Evolutionary conservation across 148 eudicot genomes (phyloP).

Genomic region (Nepenthes gracilis): DNA sequence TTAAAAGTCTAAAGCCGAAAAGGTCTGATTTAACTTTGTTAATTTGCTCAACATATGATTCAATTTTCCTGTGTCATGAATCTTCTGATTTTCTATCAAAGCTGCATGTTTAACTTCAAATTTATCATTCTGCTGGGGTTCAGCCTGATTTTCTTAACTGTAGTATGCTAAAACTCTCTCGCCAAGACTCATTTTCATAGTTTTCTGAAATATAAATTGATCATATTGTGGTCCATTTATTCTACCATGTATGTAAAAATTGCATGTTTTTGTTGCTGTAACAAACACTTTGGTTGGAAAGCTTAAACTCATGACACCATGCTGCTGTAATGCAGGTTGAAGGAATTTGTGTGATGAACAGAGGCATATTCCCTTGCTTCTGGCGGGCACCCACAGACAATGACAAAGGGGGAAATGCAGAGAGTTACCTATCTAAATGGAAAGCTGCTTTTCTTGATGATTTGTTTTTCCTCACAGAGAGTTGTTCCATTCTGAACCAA

Average conservation of each 20-base stretch:
- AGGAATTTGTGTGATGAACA: slow-evolving; percentile 54
- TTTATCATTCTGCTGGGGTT: too few species aligned
- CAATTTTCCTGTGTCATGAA: too few species aligned
- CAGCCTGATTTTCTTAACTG: too few species aligned
- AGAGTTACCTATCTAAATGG: slow-evolving; percentile 75
- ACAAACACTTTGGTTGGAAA: not conserved
- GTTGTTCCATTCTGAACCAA: slow-evolving; percentile 31
- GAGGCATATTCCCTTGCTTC: slow-evolving; percentile 76
- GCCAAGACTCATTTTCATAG: too few species aligned
- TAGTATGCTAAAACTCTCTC: too few species aligned
- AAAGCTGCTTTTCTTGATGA: slow-evolving; percentile 60
- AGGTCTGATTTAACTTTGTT: too few species aligned
- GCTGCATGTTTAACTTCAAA: too few species aligned
- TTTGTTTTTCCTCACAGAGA: slow-evolving; percentile 31
- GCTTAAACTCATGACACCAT: not conserved
- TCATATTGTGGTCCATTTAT: too few species aligned
- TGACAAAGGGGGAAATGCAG: slow-evolving; percentile 73
- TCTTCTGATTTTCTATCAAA: too few species aligned
- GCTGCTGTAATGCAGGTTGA: slow-evolving; percentile 29
- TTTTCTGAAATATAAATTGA: too few species aligned
- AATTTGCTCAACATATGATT: too few species aligned
- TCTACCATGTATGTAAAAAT: not conserved
- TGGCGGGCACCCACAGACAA: slow-evolving; percentile 99
- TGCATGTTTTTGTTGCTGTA: not conserved
- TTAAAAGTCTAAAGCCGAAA: too few species aligned